Base-by-base conservation (phyloP, 2,329 filamentous ascomycete species). In the Aspergillus tubingensis region DNA sequence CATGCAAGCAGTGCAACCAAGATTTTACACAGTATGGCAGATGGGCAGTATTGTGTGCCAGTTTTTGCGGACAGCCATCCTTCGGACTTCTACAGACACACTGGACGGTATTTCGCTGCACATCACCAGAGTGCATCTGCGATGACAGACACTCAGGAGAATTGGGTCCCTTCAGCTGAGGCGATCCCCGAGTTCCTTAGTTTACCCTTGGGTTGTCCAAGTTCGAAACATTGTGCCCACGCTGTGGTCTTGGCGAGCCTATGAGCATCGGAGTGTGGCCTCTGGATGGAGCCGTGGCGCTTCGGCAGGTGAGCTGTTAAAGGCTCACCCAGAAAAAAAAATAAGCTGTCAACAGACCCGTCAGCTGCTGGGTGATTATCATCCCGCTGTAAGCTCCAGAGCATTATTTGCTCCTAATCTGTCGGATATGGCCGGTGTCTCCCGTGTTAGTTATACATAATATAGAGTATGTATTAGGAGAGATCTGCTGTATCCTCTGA, bases 191-290 rank as follows among this genome's bases (percentile, higher is more conserved):
- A 36, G 32, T 36, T 13, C 32, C 32, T 36, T 23, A 44, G 41
- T 13, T 13, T 10, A 6, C 21, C 19, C 5, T 19, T 19, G 27
- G 27, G 21, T 13, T 23, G 41, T 44, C 41, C 21, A 43, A 19
- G 19, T 8, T 48, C 44, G 27, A 49, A 23, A 30, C 23, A 49
- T 49, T 23, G 23, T 49, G 44, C 23, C 23, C 44, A 52, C n/a
- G 32, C 49, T 30, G 27, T 52, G 17, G 49, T 38, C 49, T 52
- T 52, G 49, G 49, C 49, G 17, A 36, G 49, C 49, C 27, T 52
- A 52, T 52, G 49, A 52, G 49, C 49, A 52, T 52, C 49, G 30
- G 32, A 36, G 30, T 36, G 32, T 2, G 32, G 44, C 44, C 44
- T 17, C 11, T 49, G 44, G 8, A 49, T 49, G 44, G 44, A 27